Base-by-base conservation (phyloP, 1,139 yeast species). In the Lodderomyces orthopsilosis region DNA sequence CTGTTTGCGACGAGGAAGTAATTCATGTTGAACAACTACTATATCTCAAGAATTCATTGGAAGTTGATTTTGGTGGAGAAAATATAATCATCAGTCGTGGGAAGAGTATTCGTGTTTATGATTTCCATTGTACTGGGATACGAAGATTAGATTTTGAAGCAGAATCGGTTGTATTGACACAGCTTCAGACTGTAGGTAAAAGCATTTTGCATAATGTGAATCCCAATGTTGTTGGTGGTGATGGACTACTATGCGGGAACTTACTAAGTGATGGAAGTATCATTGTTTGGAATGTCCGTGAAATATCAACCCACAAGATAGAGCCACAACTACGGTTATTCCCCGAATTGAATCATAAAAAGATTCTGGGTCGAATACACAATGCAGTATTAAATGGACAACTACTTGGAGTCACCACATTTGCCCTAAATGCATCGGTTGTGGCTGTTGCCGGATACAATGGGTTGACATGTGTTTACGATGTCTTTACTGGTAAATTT, bases 391-490 rank as follows among this genome's bases (percentile, higher is more conserved):
- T 19, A 4, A 36, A 41, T 2, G 37, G 41, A 8, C 42, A 44
- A 21, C 35, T 50, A 18, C 42, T 45, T n/a, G 41, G 50, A 4
- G 43, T 58, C 40, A 51, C 72, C 45, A 49, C 69, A 48, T 46
- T 71, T 57, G 62, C 70, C 46, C 41, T 75, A 56, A 53, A 69
- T 65, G 52, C 78, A 61, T 41, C 66, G 49, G 74, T 84, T 3
- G 63, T 84, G 6, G 68, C 81, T 1, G 67, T 82, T 2, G 85
- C 86, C 0, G 85, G 87, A 1, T 75, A 74, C 51, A 75, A 81
- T 50, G 93, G 93, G 15, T 71, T 69, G 48, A 74, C 82, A 4
- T 77, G 81, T 41, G 64, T 85, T 19, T 79, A 79, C 58, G 87
- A 88, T 56, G 70, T 79, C 0, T 68, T 80, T 42, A 80, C 81